Conservation (phyloP, 352 stramenopile genomes). For the Phytopythium oedochilum region DNA sequence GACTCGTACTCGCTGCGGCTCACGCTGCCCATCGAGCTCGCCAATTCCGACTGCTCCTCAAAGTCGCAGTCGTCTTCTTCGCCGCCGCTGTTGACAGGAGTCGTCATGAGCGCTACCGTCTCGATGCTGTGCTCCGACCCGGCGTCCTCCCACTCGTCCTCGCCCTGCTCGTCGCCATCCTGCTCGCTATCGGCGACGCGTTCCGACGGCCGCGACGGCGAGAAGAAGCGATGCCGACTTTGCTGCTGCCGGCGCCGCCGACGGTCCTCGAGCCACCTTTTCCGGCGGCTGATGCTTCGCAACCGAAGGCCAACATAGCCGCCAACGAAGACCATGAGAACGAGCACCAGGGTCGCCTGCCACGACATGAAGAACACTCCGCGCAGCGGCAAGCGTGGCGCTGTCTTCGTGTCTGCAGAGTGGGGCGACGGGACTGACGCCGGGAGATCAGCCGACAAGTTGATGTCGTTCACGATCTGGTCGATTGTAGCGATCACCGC, state of each 20-base stretch:
- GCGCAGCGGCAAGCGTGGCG: not conserved
- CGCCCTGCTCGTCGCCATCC: conserved; percentile 7
- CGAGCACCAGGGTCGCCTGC: conserved; percentile 33
- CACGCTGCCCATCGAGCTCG: not conserved
- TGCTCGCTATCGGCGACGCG: not conserved
- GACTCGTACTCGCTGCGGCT: conserved; percentile 1
- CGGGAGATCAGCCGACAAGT: not conserved
- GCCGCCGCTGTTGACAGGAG: conserved; percentile 14
- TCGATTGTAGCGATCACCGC: not conserved
- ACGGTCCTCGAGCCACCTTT: conserved; percentile 38
- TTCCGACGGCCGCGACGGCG: not conserved
- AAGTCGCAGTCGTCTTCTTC: conserved; percentile 16
- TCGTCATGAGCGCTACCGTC: conserved; percentile 42
- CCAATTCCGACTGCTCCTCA: conserved; percentile 6
- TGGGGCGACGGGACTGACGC: not conserved
- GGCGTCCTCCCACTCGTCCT: conserved; percentile 19
- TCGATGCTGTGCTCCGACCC: conserved; percentile 22
- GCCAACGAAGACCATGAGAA: conserved; percentile 35
- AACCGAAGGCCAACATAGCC: conserved; percentile 39
- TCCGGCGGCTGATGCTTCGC: conserved; percentile 45
- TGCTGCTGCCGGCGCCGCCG: conserved; percentile 26
- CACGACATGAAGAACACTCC: conserved; percentile 26
- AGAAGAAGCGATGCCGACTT: not conserved
- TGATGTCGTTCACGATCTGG: not conserved
- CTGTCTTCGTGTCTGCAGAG: not conserved